Base-by-base conservation (phyloP, 2,329 filamentous ascomycete species). In the Trichoderma asperellum region DNA sequence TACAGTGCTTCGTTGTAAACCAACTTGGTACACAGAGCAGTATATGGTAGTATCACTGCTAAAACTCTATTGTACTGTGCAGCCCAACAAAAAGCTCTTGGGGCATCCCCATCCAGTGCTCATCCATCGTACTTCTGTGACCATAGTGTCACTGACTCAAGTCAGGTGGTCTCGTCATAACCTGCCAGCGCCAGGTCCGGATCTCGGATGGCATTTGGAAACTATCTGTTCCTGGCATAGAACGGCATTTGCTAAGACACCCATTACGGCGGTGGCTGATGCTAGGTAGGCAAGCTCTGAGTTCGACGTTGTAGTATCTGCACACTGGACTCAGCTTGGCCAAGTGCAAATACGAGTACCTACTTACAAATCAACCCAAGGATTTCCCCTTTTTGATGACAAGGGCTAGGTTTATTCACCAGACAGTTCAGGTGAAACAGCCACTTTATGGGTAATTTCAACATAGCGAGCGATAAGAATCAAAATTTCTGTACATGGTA, bases 121-220 rank as follows among this genome's bases (percentile, higher is more conserved):
- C 57, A 61, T 59, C 32, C 66, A 55, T 57, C 47, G 57, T 68
- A n/a, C 29, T 62, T 49, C 66, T 68, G 66, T 68, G 59, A 66
- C 61, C 68, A 58, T 58, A 34, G 68, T 66, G 68, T 69, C 68
- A 69, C 68, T 59, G 40, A 53, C 68, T 32, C 61, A 43, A 60
- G 61, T 69, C 68, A 69, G 56, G 52, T 69, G 68, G 68, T 66
- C 61, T 29, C 63, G 21, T 67, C 63, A 59, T 57, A 29, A 52
- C 40, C n/a, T 24, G n/a, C 37, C 55, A 37, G 35, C 29, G 52
- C 47, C 62, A 27, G n/a, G 34, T 24, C 32, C 34, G 57, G 57
- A 34, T 58, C 37, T 58, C 63, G 40, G 63, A 66, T 52, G 24
- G 53, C 35, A n/a, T 7, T 24, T 52, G 29, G 63, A 27, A 27